Evolutionary conservation across 805 yeast species (phyloP).

Genomic region (Clavispora santaluciae): DNA sequence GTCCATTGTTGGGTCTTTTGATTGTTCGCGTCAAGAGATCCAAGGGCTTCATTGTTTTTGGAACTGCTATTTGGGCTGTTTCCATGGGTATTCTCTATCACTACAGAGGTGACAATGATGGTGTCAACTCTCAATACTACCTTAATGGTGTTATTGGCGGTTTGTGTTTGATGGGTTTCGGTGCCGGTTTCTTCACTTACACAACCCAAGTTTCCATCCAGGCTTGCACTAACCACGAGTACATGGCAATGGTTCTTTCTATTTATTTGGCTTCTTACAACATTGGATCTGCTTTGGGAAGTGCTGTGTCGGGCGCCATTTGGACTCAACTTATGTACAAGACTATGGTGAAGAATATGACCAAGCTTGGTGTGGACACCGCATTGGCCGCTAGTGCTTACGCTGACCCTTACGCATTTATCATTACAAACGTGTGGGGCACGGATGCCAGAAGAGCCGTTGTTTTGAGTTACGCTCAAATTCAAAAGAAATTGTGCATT

Average conservation of each 20-base stretch:
- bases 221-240: conserved; percentile 55
- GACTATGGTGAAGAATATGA: conserved; percentile 31
- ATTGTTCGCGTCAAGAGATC: conserved; percentile 43
- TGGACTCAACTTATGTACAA: conserved; percentile 60
- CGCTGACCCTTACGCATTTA: conserved; percentile 49
- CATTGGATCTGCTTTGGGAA: conserved; percentile 62
- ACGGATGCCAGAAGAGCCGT: conserved; percentile 55
- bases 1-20: conserved; percentile 53
- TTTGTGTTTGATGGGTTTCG: conserved; percentile 61
- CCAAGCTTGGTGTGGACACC: conserved; percentile 22
- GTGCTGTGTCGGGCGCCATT: conserved; percentile 62
- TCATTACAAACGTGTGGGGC: conserved; percentile 51
- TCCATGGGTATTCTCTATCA: conserved; percentile 57
- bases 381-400: conserved; percentile 30
- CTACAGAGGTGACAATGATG: conserved; percentile 47
- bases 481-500: conserved; percentile 54
- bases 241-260: conserved; percentile 59
- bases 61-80: conserved; percentile 53
- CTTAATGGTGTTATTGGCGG: conserved; percentile 60
- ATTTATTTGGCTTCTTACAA: conserved; percentile 53
- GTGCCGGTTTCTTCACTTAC: conserved; percentile 69
- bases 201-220: conserved; percentile 58
- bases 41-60: conserved; percentile 57
- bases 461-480: conserved; percentile 52
- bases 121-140: conserved; percentile 26